These are phyloP conservation scores for Cyclotella sp. DNA, from an alignment of 108 stramenopile genomes.

Conservation along the genomic window DNA sequence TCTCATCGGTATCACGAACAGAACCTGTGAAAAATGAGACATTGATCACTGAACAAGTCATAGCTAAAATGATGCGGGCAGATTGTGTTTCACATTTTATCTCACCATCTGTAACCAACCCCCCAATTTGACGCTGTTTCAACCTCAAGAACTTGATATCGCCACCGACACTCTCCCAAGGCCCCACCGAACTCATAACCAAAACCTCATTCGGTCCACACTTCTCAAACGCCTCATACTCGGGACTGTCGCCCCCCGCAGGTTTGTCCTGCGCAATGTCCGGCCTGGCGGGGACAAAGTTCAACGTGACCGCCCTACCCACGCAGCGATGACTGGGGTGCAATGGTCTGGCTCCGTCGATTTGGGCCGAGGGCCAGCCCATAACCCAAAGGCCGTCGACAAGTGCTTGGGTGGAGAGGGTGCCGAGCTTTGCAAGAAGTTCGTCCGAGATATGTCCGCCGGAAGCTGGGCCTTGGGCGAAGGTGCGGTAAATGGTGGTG, in stretches of 20 bases:
- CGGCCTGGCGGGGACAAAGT: conserved; percentile 88
- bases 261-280: conserved; percentile 90
- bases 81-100: too few species aligned
- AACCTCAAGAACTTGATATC: conserved; percentile 91
- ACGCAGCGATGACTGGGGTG: conserved; percentile 77
- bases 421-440: conserved; percentile 74
- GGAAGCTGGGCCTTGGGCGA: conserved; percentile 81
- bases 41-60: background rate
- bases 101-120: conserved; percentile 88
- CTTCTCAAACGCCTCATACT: conserved; percentile 91
- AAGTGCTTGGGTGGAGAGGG: conserved; percentile 85
- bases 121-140: conserved; percentile 82
- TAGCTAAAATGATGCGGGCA: too few species aligned
- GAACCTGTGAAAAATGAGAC: conserved; percentile 25
- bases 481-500: conserved; percentile 26
- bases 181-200: conserved; percentile 85
- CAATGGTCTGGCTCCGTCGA: conserved; percentile 79
- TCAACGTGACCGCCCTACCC: conserved; percentile 88
- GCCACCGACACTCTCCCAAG: conserved; percentile 87
- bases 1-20: conserved; percentile 91
- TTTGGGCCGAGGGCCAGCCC: conserved; percentile 91
- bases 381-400: conserved; percentile 94
- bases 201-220: conserved; percentile 93
- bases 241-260: conserved; percentile 81
- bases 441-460: conserved; percentile 81